phyloP scores from a whole-genome alignment of 129 eudicot species.

The Helianthus tuberosus region DNA sequence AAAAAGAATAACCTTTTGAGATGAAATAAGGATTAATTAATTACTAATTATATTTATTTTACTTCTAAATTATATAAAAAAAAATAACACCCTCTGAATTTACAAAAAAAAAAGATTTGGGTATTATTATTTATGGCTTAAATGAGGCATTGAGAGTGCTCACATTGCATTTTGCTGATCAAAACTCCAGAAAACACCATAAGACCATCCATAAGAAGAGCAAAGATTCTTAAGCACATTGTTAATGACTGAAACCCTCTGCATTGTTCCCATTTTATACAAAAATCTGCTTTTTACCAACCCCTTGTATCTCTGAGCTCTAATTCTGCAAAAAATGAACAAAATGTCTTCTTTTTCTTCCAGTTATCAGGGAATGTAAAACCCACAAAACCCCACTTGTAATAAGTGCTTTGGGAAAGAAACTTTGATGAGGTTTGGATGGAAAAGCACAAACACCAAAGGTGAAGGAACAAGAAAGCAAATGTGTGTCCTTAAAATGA shows the following conservation, averaged over 20 bases:
- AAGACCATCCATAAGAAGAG: slow-evolving; percentile 67
- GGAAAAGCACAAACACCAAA: background rate
- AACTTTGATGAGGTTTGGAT: slow-evolving; percentile 1
- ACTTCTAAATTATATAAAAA: background rate
- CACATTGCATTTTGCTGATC: slow-evolving; percentile 62
- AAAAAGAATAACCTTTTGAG: background rate
- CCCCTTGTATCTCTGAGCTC: background rate
- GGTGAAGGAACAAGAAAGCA: slow-evolving; percentile 25
- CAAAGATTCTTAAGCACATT: slow-evolving; percentile 58
- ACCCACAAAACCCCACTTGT: background rate
- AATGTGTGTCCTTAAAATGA: background rate
- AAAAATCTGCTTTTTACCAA: background rate
- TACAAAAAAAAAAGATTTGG: background rate
- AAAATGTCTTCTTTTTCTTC: slow-evolving; percentile 14
- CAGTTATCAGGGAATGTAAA: slow-evolving; percentile 9
- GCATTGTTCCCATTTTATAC: slow-evolving; percentile 37
- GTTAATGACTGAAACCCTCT: slow-evolving; percentile 36
- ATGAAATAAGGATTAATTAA: background rate
- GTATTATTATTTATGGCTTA: background rate
- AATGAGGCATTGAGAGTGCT: slow-evolving; percentile 22
- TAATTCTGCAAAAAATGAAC: background rate
- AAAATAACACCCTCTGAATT: background rate
- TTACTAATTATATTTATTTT: background rate
- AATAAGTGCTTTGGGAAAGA: slow-evolving; percentile 26
- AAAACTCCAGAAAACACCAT: slow-evolving; percentile 81